Conservation (phyloP, 2,329 filamentous ascomycete species). For the Ascomycota sp. region DNA sequence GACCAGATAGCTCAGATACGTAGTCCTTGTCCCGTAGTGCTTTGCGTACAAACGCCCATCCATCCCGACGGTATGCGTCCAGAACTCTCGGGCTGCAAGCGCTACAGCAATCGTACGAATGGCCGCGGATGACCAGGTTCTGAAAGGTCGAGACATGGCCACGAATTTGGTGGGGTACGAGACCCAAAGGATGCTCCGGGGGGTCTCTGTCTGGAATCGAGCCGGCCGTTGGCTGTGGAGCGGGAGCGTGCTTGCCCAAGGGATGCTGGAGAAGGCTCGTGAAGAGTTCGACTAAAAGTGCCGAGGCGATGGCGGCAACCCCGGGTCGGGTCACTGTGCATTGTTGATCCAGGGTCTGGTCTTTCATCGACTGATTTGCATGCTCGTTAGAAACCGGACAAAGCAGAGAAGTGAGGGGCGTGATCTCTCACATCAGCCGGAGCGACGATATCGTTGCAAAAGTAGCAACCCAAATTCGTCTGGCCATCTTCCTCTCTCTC, state of each 20-base stretch:
- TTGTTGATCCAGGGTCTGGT: constrained; percentile 89
- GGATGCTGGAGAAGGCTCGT: constrained; percentile 78
- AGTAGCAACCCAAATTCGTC: constrained; percentile 74
- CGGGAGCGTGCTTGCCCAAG: constrained; percentile 36
- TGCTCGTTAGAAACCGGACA: not conserved
- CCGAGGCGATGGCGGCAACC: constrained; percentile 77
- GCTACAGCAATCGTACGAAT: constrained; percentile 60
- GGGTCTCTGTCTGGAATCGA: constrained; percentile 30
- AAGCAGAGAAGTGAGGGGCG: not conserved
- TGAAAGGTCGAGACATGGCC: constrained; percentile 55
- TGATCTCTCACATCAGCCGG: constrained; percentile 57
- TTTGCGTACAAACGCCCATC: constrained; percentile 56
- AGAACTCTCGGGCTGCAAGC: constrained; percentile 54
- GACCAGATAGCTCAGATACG: constrained; percentile 51
- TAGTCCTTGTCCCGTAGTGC: constrained; percentile 57
- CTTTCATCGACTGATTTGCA: constrained; percentile 56
- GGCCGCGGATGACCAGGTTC: constrained; percentile 49
- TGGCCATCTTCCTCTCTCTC: constrained; percentile 31
- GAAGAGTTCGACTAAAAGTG: constrained; percentile 71
- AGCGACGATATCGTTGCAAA: constrained; percentile 93
- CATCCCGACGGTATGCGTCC: constrained; percentile 39
- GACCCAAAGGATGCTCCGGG: constrained; percentile 36
- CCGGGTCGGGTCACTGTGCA: constrained; percentile 92
- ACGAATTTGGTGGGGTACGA: constrained; percentile 60
- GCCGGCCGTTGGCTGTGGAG: constrained; percentile 22